These are phyloP conservation scores for Sugiyamaella chiloensis DNA, from an alignment of 805 yeast genomes.

Conservation along the genomic window DNA sequence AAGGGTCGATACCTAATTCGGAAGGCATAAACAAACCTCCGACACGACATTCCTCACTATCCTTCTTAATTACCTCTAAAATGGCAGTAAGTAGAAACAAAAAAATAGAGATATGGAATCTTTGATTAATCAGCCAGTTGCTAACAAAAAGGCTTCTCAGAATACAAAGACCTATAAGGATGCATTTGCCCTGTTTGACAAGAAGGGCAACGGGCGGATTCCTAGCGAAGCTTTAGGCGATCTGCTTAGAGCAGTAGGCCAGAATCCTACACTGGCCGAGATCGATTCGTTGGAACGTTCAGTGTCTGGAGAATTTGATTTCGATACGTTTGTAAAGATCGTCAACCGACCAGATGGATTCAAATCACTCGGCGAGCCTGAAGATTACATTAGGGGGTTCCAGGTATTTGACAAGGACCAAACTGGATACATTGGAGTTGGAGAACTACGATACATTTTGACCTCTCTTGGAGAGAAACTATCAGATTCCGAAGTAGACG, in stretches of 20 bases:
- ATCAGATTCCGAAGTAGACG: constrained; percentile 88
- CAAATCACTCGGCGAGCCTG: constrained; percentile 82
- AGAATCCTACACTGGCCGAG: constrained; percentile 93
- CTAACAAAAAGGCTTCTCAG: constrained; percentile 20
- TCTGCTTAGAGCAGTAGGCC: constrained; percentile 93
- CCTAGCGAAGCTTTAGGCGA: constrained; percentile 85
- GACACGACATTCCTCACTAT: constrained; percentile 2
- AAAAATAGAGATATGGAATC: too few species aligned
- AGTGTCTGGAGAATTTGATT: constrained; percentile 49
- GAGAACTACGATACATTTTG: constrained; percentile 90
- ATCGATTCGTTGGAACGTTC: constrained; percentile 56
- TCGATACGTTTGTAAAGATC: constrained; percentile 70
- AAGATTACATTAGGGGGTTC: constrained; percentile 91
- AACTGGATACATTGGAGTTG: constrained; percentile 95
- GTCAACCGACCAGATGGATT: constrained; percentile 86
- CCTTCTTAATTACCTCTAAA: not conserved
- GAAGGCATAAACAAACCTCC: constrained; percentile 9
- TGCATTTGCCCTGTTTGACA: constrained; percentile 95
- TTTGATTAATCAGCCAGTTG: too few species aligned
- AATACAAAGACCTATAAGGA: constrained; percentile 63
- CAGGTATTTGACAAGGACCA: constrained; percentile 96
- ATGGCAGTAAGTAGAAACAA: constrained; percentile 3
- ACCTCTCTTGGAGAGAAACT: constrained; percentile 96
- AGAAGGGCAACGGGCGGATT: constrained; percentile 91
- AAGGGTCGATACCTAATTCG: not conserved